Evolutionary conservation across 129 eudicot species (phyloP).

Genomic region (Centrapalus pauciflorus): DNA sequence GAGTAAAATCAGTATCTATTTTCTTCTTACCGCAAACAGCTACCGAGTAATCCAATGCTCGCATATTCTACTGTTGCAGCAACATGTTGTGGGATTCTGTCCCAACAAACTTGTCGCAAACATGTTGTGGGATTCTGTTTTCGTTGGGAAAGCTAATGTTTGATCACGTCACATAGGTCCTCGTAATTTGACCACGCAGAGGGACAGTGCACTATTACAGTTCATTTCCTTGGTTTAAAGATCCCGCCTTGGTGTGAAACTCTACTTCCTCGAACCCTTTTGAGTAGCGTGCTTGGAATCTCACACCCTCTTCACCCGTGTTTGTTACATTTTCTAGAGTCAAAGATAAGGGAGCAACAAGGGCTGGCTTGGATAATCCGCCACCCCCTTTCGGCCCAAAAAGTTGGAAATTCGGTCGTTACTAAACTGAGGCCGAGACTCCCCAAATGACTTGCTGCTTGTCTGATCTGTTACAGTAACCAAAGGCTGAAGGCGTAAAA

Average conservation of each 20-base stretch:
- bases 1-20: slow-evolving; percentile 16
- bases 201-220: background rate
- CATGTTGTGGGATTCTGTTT: slow-evolving; percentile 30
- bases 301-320: slow-evolving; percentile 28
- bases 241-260: slow-evolving; percentile 9
- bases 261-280: slow-evolving; percentile 24
- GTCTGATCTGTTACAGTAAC: slow-evolving; percentile 28
- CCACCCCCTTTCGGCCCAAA: slow-evolving; percentile 27
- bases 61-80: background rate
- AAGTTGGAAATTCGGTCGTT: slow-evolving; percentile 14
- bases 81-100: slow-evolving; percentile 13
- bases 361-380: slow-evolving; percentile 19
- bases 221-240: slow-evolving; percentile 13
- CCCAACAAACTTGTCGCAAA: slow-evolving; percentile 22
- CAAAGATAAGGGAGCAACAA: slow-evolving; percentile 6
- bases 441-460: background rate
- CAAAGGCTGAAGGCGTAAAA: slow-evolving; percentile 36
- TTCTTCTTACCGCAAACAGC: background rate
- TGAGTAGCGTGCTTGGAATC: slow-evolving; percentile 24
- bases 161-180: background rate
- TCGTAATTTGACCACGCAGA: background rate
- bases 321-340: slow-evolving; percentile 26
- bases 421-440: slow-evolving; percentile 18
- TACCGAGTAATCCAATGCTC: slow-evolving; percentile 10
- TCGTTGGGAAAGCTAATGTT: slow-evolving; percentile 21